Evolutionary conservation across 768 basidiomycete species (phyloP).

Genomic region (Naganishia antarctica): DNA sequence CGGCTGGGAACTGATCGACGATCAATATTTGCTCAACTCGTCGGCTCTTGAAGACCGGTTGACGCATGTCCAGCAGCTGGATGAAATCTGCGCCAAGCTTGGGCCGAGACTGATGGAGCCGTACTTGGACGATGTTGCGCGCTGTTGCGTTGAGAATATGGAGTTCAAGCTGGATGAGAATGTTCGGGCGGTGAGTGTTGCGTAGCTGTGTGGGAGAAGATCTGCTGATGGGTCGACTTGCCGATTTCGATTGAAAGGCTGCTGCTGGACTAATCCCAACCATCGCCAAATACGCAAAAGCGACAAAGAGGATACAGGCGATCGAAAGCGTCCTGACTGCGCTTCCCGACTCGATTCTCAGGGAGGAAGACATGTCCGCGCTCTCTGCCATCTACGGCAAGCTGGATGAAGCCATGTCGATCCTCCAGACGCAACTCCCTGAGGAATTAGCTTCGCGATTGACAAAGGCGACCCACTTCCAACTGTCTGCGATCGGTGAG

Average conservation of each 20-base stretch:
- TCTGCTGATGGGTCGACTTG: neutral
- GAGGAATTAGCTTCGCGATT: neutral
- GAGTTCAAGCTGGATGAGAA: slow-evolving; percentile 23
- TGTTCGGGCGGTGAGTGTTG: slow-evolving; percentile 12
- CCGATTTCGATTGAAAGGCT: too few species aligned
- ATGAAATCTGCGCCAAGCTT: neutral
- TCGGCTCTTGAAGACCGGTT: slow-evolving; percentile 6
- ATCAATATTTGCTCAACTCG: slow-evolving; percentile 14
- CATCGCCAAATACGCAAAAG: slow-evolving; percentile 4
- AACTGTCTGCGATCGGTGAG: slow-evolving; percentile 17
- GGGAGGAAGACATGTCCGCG: slow-evolving; percentile 10
- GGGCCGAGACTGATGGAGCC: neutral
- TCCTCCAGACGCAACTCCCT: slow-evolving; percentile 14
- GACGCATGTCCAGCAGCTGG: slow-evolving; percentile 9
- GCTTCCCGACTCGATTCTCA: slow-evolving; percentile 17
- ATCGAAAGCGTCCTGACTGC: neutral
- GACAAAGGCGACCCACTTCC: slow-evolving; percentile 11
- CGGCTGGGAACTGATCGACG: slow-evolving; percentile 17
- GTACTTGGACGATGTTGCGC: slow-evolving; percentile 9
- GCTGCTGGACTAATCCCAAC: slow-evolving; percentile 4
- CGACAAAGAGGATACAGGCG: neutral
- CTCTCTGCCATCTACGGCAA: slow-evolving; percentile 5
- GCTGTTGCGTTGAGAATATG: slow-evolving; percentile 19
- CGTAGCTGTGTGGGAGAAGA: too few species aligned
- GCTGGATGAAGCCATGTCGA: slow-evolving; percentile 7